Evolutionary conservation across 768 basidiomycete species (phyloP), one percentile per base, ranked within the genome.

Genomic region (Mycena albidolilacea): DNA sequence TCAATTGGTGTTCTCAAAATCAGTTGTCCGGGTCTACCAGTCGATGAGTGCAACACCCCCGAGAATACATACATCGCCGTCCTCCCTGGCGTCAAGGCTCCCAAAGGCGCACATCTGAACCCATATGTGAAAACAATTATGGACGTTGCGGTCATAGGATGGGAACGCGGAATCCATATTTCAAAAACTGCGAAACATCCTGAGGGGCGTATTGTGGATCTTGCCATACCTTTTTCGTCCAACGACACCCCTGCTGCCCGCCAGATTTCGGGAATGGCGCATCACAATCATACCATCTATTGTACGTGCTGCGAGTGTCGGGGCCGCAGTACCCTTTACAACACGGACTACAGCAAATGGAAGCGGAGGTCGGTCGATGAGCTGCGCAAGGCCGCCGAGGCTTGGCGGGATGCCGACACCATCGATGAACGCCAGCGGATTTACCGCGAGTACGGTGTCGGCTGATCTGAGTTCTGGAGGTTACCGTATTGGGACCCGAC

Each of bases 51-150:
- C 7, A 79, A 80, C 72, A 73, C 77, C 30, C 66, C 72, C 1
- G 78, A 82, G 70, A 79, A 83, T 62, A 70, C 81, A 66, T 81
- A 75, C 39, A 54, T 80, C 30, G 39, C 71, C 0, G 77, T 81
- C 12, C 72, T 82, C 19, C 77, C 76, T 3, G 75, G 82, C 6
- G 79, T 77, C 1, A 62, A 64, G 7, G 74, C 81, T 50, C 78
- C 76, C 8, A 52, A 44, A 9, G 48, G 68, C 4, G 72, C 78
- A 0, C 15, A 79, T 15, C 48, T 82, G 12, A 81, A 82, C 44
- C 61, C 71, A 23, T 78, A 79, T 48, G 71, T 82, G 8, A n/a
- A 74, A 3, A 80, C 76, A 0, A 57, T 83, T 1, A 71, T 81
- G 12, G 62, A 79, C 7, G 77, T 79, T 23, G 68, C 80, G 21